These are phyloP conservation scores for Pseudogymnoascus sp. DNA, from an alignment of 2,329 filamentous ascomycete genomes.

Conservation along the genomic window DNA sequence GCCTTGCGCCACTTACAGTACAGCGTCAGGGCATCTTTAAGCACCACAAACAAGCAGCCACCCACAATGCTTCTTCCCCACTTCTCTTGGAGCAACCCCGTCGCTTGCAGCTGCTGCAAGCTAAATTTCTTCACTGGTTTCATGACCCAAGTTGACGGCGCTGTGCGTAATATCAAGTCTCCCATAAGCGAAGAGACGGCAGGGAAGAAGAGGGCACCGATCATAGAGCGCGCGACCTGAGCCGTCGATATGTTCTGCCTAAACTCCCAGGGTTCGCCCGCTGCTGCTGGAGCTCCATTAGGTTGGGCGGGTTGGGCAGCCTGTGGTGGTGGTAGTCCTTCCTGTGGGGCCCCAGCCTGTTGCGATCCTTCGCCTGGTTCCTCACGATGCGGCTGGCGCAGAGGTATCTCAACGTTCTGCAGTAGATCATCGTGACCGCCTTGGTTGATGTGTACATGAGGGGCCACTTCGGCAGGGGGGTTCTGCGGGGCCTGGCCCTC, in stretches of 20 bases:
- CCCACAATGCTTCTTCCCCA: slow-evolving; percentile 89
- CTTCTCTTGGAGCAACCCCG: slow-evolving; percentile 67
- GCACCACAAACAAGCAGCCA: slow-evolving; percentile 77
- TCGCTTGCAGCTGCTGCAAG: slow-evolving; percentile 33
- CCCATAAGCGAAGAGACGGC: slow-evolving; percentile 72
- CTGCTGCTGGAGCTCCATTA: background rate
- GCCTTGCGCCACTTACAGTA: slow-evolving; percentile 58
- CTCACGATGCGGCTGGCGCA: background rate
- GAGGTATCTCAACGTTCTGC: background rate
- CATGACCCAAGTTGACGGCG: slow-evolving; percentile 62
- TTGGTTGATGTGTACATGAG: background rate
- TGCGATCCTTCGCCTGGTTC: background rate
- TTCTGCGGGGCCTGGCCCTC: background rate
- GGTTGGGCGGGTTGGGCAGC: background rate
- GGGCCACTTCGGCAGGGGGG: background rate
- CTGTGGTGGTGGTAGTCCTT: background rate
- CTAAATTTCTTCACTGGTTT: slow-evolving; percentile 27
- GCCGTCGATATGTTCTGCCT: slow-evolving; percentile 37
- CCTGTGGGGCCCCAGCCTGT: background rate
- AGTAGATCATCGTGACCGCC: background rate
- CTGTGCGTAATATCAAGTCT: slow-evolving; percentile 57
- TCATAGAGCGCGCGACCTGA: slow-evolving; percentile 49
- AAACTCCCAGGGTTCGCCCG: slow-evolving; percentile 16
- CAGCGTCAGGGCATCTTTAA: slow-evolving; percentile 59
- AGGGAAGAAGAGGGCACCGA: slow-evolving; percentile 71